Evolutionary conservation across 75 land plant genomes (phyloP), one percentile per base, ranked within the genome.

Genomic region (Sequoia sempervirens): DNA sequence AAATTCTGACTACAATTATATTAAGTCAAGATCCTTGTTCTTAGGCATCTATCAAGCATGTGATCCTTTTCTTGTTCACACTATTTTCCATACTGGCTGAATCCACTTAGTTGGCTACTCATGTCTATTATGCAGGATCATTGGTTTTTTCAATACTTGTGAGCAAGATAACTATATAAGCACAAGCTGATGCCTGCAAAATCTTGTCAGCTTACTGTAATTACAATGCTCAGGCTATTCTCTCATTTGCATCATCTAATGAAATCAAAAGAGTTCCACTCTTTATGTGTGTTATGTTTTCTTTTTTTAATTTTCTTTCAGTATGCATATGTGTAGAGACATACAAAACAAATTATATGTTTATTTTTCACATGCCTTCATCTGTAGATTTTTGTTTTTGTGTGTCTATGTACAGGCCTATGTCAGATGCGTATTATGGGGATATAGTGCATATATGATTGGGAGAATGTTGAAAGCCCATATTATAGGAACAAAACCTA

Each of bases 61-160:
- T 45, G 46, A 26, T 20, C n/a, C 46, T 8, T 45, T 78, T 78
- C 13, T 78, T 45, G 50, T 78, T 78, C 2, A 13, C 28, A 43
- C 23, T 78, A 43, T 78, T 78, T 78, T 78, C 80, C 17, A n/a
- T 76, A 40, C 80, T 76, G 20, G 38, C 13, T 43, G 15, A 78
- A 45, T 45, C 6, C 30, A 78, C 15, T 45, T 78, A 78, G 45
- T n/a, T 43, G 14, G 80, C 14, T 26, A 45, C 50, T 43, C 13
- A 37, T 14, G 7, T 23, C n/a, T 76, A 26, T 1, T 43, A 28
- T 13, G n/a, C n/a, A 43, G 30, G 47, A 78, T 43, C 20, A 43
- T 45, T 78, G 47, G 18, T 20, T 43, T 78, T 46, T n/a, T 26
- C 13, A 78, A 45, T 41, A 37, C 23, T 40, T 75, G 12, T 72